Evolutionary conservation across 257 asterid genomes (phyloP).

Genomic region (Leonotis leonurus): DNA sequence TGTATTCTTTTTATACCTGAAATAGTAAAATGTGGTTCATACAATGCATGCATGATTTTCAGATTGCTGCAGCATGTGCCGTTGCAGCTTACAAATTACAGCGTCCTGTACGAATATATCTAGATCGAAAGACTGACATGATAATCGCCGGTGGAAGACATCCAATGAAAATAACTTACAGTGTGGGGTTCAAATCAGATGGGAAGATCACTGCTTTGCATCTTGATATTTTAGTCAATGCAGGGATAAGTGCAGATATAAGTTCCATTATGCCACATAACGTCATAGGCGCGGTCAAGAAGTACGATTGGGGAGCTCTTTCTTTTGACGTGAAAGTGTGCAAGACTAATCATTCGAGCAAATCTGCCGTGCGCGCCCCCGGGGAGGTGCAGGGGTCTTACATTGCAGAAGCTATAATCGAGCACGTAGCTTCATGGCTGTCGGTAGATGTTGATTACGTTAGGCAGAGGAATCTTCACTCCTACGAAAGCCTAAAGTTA

Average conservation of each 20-base stretch:
- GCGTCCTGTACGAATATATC: constrained; percentile 16
- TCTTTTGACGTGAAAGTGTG: constrained; percentile 14
- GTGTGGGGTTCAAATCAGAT: constrained; percentile 15
- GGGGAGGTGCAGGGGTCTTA: constrained; percentile 17
- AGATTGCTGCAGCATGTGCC: constrained; percentile 21
- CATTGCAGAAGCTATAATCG: constrained; percentile 13
- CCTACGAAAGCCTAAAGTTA: constrained; percentile 4
- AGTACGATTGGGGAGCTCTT: constrained; percentile 21
- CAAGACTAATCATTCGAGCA: constrained; percentile 9
- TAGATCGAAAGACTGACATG: constrained; percentile 21
- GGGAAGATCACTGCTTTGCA: constrained; percentile 20
- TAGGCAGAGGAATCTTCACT: constrained; percentile 8
- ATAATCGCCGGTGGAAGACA: constrained; percentile 19
- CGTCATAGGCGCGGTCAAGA: background rate
- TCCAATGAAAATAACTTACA: constrained; percentile 17
- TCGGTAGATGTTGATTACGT: constrained; percentile 10
- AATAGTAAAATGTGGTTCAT: background rate
- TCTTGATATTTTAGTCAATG: constrained; percentile 8
- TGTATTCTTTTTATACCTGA: too few relatives aligned
- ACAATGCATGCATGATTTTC: background rate
- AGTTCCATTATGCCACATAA: constrained; percentile 1
- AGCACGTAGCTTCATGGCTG: constrained; percentile 17
- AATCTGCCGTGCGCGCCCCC: constrained; percentile 14
- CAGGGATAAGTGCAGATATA: constrained; percentile 10
- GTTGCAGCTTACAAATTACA: constrained; percentile 19